Evolutionary conservation across 1,139 yeast genomes (phyloP).

Genomic region (Yamadazyma sp.): DNA sequence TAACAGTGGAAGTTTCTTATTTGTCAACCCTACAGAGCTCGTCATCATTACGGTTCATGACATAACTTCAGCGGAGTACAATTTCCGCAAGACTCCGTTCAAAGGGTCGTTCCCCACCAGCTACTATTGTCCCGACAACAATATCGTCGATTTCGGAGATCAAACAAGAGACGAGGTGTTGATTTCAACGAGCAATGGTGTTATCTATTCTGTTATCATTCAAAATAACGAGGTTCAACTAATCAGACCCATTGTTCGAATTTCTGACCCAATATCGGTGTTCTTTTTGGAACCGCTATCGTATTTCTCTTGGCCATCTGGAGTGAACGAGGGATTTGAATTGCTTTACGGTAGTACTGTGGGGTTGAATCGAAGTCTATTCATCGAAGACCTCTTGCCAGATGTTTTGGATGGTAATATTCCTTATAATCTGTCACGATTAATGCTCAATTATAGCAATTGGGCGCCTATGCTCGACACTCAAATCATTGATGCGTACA

Average conservation of each 20-base stretch:
- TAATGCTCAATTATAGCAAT: slow-evolving; percentile 30
- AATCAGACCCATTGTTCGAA: slow-evolving; percentile 23
- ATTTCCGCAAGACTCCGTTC: slow-evolving; percentile 22
- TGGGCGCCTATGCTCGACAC: slow-evolving; percentile 54
- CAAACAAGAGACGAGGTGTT: slow-evolving; percentile 34
- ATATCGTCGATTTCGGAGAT: slow-evolving; percentile 13
- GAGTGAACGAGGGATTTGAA: slow-evolving; percentile 16
- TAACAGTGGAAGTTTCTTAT: slow-evolving; percentile 32
- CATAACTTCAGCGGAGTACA: slow-evolving; percentile 47
- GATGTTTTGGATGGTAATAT: slow-evolving; percentile 13
- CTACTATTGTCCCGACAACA: slow-evolving; percentile 27
- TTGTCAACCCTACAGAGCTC: slow-evolving; percentile 29
- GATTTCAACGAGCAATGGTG: slow-evolving; percentile 43
- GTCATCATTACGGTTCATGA: slow-evolving; percentile 40
- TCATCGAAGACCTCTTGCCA: slow-evolving; percentile 17
- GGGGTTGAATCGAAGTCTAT: slow-evolving; percentile 33
- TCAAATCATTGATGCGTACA: slow-evolving; percentile 30
- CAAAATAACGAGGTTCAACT: slow-evolving; percentile 12
- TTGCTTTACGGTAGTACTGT: slow-evolving; percentile 34
- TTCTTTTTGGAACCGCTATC: slow-evolving; percentile 27
- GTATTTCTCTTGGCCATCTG: too few species aligned
- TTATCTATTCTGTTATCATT: slow-evolving; percentile 32
- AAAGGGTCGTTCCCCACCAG: slow-evolving; percentile 39
- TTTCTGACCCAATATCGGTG: slow-evolving; percentile 33
- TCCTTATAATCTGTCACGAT: slow-evolving; percentile 15